Evolutionary conservation across 306 rosid species (phyloP), one percentile per base, ranked within the genome.

Genomic region (Citrullus amarus): DNA sequence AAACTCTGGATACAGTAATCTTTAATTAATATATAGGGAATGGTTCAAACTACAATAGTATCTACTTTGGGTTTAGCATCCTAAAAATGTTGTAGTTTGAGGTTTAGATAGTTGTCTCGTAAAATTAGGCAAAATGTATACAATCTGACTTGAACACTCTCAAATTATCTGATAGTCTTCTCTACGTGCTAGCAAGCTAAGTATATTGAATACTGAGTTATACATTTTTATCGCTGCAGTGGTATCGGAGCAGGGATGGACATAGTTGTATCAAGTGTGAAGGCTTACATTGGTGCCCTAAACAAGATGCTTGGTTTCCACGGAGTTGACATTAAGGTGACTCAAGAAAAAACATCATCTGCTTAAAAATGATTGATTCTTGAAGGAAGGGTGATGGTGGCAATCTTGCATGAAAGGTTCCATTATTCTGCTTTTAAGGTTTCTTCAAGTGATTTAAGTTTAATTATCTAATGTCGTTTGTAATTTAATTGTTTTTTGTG

Each of bases 191-290:
- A 13, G 39, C 1, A 16, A 20, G n/a, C 79, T 75, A 55, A 6
- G 4, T 25, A 34, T 11, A 6, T 32, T 43, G 30, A 11, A 4
- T 17, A 9, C 3, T 2, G 18, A 32, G 20, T 44, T 5, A 4
- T 17, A 16, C 15, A 6, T 55, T 9, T 56, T 20, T 56, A 44
- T 59, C 12, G 20, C 81, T 63, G 10, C 83, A 96, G 99, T 81
- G 99, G 98, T 55, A 87, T 50, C 4, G 98, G 97, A 58, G 93
- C 96, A 6, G 96, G 98, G 81, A 89, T 93, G 99, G 99, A 96
- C 80, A 87, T 96, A 62, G 96, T 92, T 70, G 99, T 92, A 46
- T 93, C 97, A 78, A 96, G 99, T 84, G 97, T 93, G 56, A 93
- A 93, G 93, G 99, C 99, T 50, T 96, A 90, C 76, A 9, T 90